Evolutionary conservation across 2,329 filamentous ascomycete genomes (phyloP), one percentile per base, ranked within the genome.

Genomic region (Dryadomyces quercivorus): DNA sequence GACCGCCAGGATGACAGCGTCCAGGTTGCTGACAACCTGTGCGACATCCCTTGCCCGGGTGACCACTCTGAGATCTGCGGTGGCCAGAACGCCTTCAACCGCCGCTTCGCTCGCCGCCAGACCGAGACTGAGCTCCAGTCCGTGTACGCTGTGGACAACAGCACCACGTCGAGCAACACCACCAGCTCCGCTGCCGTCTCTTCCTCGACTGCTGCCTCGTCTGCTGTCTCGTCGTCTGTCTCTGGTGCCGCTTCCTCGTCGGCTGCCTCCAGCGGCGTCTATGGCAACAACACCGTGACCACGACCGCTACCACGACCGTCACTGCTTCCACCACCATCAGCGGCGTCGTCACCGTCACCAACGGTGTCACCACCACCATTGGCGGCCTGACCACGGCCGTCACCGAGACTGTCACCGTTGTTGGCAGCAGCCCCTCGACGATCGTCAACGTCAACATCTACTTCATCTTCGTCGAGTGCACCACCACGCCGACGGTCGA

Each of bases 401-500:
- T 42, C 20, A 48, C 49, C 10, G 42, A 49, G 15, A 51, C 53
- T 1, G 34, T 44, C 36, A 49, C 52, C 1, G 48, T 42, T 16
- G n/a, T 13, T 3, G 22, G 21, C 31, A 38, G n/a, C 51, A 21
- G 43, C 52, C 10, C 44, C 10, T 20, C 44, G 3, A 44, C 22
- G 9, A 21, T 36, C 2, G 36, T 48, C 9, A 26, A 38, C 20
- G 18, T 53, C 36, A 49, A 10, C 52, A 45, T 54, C 21, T 44
- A 44, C 46, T 55, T 44, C 38, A 46, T 55, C 50, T 55, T 55
- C 15, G 45, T 22, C 13, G 31, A 42, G 34, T 55, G 54, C 54
- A 21, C 43, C n/a, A 22, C 44, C 10, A 38, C 50, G 5, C 50
- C 50, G n/a, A 0, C 54, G 3, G 26, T 45, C 22, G n/a, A 13